phyloP scores from a whole-genome alignment of 805 yeast species.

The Starmerella scarabaei region DNA sequence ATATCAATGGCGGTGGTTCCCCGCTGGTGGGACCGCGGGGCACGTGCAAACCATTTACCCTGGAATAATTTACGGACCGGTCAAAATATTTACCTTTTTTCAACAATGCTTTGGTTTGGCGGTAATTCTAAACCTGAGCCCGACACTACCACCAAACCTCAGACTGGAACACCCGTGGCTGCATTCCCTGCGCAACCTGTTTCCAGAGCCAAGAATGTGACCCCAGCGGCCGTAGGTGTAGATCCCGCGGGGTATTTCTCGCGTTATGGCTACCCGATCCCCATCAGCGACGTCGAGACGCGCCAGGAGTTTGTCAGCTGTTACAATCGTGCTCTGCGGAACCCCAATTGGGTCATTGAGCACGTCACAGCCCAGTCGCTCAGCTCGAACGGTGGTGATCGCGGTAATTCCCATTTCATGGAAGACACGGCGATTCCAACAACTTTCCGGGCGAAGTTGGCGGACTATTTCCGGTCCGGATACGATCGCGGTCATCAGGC shows the following conservation, averaged over 20 bases:
- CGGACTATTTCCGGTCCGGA: slow-evolving; percentile 88
- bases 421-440: slow-evolving; percentile 78
- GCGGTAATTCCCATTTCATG: slow-evolving; percentile 67
- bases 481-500: slow-evolving; percentile 96
- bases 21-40: no score
- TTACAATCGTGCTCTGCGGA: slow-evolving; percentile 69
- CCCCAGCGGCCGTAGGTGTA: slow-evolving; percentile 24
- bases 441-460: slow-evolving; percentile 58
- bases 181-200: not conserved
- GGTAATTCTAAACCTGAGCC: no score
- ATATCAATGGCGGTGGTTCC: no score
- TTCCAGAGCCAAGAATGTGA: not conserved
- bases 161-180: not conserved
- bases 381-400: slow-evolving; percentile 35
- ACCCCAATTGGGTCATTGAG: slow-evolving; percentile 70
- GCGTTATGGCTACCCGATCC: slow-evolving; percentile 93
- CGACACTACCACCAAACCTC: no score
- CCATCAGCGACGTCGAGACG: slow-evolving; percentile 67
- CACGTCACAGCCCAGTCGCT: slow-evolving; percentile 65
- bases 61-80: no score
- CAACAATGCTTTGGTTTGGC: no score
- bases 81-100: no score
- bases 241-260: slow-evolving; percentile 66
- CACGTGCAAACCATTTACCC: no score
- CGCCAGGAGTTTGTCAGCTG: slow-evolving; percentile 72